Evolutionary conservation across 768 basidiomycete genomes (phyloP), one percentile per base, ranked within the genome.

Genomic region (Pleurotus sapidus): DNA sequence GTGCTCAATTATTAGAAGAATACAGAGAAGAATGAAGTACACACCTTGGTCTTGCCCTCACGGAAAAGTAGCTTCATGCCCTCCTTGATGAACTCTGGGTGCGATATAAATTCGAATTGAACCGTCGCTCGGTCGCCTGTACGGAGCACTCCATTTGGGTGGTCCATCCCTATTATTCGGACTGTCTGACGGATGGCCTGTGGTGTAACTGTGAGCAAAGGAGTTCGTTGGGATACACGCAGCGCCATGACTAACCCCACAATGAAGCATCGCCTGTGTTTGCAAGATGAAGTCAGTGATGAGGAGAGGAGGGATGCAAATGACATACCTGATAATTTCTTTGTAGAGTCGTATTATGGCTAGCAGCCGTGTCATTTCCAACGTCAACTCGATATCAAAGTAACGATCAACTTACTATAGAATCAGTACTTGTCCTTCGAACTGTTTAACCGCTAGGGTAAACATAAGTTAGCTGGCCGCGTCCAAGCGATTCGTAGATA

Each of bases 121-220:
- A 98, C 93, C 2, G 88, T 94, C 2, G 94, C 93, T 30, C 95
- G 84, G 67, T 99, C 97, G 3, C 97, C 97, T 0, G 96, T 99
- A 17, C 96, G 87, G 25, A 99, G 77, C 38, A 96, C 77, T 11
- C 89, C 89, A 65, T 91, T 88, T 5, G 93, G 91, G 61, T 94
- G 88, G 66, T 98, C 95, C 81, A 95, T 92, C 42, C 78, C 84
- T n/a, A 94, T 70, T 61, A 97, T 95, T 55, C 89, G 82, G 17
- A 96, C 95, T 1, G 95, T 97, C 75, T 97, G 95, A 27, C 92
- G 86, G 38, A 95, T 79, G 60, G 93, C 92, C 91, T 92, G 61
- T n/a, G 30, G 3, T 34, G 30, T 34, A 34, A 34, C 8, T 34
- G 9, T 34, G 30, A 34, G 30, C 30, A 11, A 34, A 34, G 30